A percentile compares a stretch with the other conserved stretches of the same genome.
Evolutionary conservation across 2,329 filamentous ascomycete genomes (phyloP).

Genomic region (Nigrograna mackinnonii): DNA sequence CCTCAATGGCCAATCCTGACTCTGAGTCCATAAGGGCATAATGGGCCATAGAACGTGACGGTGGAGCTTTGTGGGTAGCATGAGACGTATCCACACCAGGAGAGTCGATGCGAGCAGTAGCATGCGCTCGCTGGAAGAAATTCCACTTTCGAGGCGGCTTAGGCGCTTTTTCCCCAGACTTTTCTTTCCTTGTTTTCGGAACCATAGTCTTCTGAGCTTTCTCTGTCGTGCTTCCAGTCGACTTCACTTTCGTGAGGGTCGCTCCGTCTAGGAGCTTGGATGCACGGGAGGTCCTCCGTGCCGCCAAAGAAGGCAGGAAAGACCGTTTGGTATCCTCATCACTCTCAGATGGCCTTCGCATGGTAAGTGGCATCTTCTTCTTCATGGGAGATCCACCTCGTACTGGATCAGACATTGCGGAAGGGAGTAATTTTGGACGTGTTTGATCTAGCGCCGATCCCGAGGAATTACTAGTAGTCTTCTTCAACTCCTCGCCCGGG

Average conservation of each 20-base stretch:
- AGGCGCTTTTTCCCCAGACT: constrained; percentile 24
- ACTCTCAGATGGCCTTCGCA: constrained; percentile 38
- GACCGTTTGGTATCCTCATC: constrained; percentile 39
- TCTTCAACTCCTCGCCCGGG: constrained; percentile 18
- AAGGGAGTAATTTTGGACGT: constrained; percentile 36
- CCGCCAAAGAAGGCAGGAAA: constrained; percentile 32
- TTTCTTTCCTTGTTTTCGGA: constrained; percentile 31
- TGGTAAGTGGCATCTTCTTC: constrained; percentile 30
- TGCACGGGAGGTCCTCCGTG: constrained; percentile 29
- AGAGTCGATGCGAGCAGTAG: constrained; percentile 40
- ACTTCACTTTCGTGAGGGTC: constrained; percentile 13
- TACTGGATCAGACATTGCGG: constrained; percentile 40
- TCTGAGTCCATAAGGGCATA: constrained; percentile 61
- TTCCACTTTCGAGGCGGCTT: constrained; percentile 58
- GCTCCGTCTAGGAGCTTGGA: constrained; percentile 25
- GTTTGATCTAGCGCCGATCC: constrained; percentile 19
- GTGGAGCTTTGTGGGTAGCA: constrained; percentile 34
- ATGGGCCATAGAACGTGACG: constrained; percentile 55
- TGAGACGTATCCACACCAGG: constrained; percentile 32
- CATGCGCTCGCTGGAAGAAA: constrained; percentile 59
- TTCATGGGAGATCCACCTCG: constrained; percentile 34
- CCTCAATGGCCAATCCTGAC: constrained; percentile 46
- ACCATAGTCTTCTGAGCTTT: constrained; percentile 35
- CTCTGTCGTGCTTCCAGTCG: constrained; percentile 14
- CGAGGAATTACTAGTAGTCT: constrained; percentile 19